Evolutionary conservation across 108 stramenopile genomes (phyloP).

Genomic region (Nannochloropsis oceanica): DNA sequence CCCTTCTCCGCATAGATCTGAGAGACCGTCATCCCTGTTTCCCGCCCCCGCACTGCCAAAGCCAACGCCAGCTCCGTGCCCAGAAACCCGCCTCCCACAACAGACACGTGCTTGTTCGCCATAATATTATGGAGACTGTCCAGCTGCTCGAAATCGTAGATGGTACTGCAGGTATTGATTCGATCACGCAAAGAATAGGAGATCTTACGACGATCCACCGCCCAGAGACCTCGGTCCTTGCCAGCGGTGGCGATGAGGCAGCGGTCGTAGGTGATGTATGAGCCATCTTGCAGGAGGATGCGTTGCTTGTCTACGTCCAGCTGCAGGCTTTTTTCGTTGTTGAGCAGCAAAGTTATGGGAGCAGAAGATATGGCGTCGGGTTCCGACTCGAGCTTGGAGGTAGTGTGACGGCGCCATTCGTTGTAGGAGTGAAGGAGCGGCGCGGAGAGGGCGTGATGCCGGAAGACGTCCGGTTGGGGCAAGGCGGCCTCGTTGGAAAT

Average conservation of each 20-base stretch:
- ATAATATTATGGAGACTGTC: slow-evolving; percentile 3
- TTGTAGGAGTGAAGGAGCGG: slow-evolving; percentile 19
- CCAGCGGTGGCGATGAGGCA: slow-evolving; percentile 15
- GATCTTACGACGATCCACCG: neutral
- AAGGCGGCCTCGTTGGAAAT: slow-evolving; percentile 13
- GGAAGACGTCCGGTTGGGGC: neutral
- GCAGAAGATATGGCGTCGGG: neutral
- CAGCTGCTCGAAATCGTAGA: slow-evolving; percentile 18
- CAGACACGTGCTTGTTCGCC: slow-evolving; percentile 7
- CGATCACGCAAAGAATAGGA: neutral
- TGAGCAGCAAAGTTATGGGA: neutral
- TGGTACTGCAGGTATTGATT: slow-evolving; percentile 6
- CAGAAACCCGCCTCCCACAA: slow-evolving; percentile 30
- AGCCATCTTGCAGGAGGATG: slow-evolving; percentile 2
- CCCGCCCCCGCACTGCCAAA: slow-evolving; percentile 16
- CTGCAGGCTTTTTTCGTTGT: neutral
- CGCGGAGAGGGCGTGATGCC: neutral
- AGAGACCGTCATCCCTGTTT: slow-evolving; percentile 6
- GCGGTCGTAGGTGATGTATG: slow-evolving; percentile 10
- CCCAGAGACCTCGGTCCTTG: neutral
- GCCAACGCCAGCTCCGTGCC: slow-evolving; percentile 34
- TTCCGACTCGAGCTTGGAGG: slow-evolving; percentile 4
- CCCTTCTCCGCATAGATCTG: slow-evolving; percentile 24
- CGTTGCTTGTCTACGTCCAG: slow-evolving; percentile 19
- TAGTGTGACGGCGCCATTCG: slow-evolving; percentile 24